Percentiles rank a stretch among this genome's conserved stretches.
Evolutionary conservation across 306 rosid species (phyloP).

Genomic region (Senna tora): DNA sequence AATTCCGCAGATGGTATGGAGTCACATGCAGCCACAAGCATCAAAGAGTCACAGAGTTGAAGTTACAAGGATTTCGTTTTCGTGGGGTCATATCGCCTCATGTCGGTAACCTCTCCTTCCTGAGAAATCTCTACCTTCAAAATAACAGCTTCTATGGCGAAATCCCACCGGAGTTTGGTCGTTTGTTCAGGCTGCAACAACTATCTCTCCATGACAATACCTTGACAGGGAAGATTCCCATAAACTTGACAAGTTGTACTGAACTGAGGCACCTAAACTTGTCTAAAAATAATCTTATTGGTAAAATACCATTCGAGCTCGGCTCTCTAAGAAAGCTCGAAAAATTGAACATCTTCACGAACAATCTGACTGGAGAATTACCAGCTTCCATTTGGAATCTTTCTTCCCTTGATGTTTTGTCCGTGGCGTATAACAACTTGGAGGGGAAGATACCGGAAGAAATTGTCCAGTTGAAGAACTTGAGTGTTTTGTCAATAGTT

Average conservation of each 20-base stretch:
- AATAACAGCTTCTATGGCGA: slow-evolving; percentile 12
- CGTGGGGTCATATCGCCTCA: slow-evolving; percentile 15
- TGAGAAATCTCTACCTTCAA: neutral
- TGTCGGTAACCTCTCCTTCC: slow-evolving; percentile 9
- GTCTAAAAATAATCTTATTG: neutral
- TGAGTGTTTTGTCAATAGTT: neutral
- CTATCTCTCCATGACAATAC: neutral
- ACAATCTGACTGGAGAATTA: slow-evolving; percentile 28
- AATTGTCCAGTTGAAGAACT: neutral
- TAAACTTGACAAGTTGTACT: slow-evolving; percentile 10
- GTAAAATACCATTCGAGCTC: slow-evolving; percentile 24
- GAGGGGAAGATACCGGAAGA: slow-evolving; percentile 26
- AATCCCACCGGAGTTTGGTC: neutral
- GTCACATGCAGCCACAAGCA: slow-evolving; percentile 6
- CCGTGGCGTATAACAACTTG: neutral
- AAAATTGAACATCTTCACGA: fast-evolving
- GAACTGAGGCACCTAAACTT: neutral
- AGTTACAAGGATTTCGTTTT: neutral
- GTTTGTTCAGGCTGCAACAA: neutral
- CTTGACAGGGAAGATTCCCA: neutral
- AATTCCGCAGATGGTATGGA: slow-evolving; percentile 11
- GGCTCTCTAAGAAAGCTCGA: neutral
- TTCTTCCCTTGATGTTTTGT: neutral
- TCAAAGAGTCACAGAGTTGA: neutral
- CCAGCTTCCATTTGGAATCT: slow-evolving; percentile 33